Evolutionary conservation across 2,329 filamentous ascomycete species (phyloP).

Genomic region (Cladosporium sp.): DNA sequence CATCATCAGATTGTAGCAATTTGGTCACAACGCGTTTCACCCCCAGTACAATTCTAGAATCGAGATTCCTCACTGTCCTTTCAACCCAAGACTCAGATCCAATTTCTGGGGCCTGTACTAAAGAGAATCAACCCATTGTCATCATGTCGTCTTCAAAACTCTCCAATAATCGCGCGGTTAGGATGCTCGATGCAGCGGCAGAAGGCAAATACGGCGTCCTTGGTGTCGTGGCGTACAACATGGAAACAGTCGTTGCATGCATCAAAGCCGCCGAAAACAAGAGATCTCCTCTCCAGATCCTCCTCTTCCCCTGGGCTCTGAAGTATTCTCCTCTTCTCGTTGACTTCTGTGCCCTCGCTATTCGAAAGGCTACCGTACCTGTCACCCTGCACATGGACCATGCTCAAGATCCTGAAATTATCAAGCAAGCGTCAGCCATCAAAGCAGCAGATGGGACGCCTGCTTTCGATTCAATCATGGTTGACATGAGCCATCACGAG

Average conservation of each 20-base stretch:
- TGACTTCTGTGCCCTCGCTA: constrained; percentile 41
- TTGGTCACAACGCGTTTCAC: no score
- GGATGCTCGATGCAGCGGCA: constrained; percentile 29
- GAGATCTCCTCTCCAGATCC: constrained; percentile 61
- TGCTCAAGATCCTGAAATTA: constrained; percentile 39
- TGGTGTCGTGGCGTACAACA: constrained; percentile 38
- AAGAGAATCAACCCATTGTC: no score
- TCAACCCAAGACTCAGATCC: no score
- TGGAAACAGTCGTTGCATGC: constrained; percentile 64
- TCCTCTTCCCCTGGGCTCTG: constrained; percentile 69
- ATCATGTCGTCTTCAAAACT: constrained; percentile 7
- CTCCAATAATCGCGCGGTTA: constrained; percentile 26
- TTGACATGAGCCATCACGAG: constrained; percentile 70
- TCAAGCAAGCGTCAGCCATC: constrained; percentile 31
- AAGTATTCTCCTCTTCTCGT: constrained; percentile 53
- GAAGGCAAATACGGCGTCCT: constrained; percentile 30
- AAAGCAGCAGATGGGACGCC: constrained; percentile 29
- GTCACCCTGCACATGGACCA: constrained; percentile 44
- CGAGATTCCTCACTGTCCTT: no score
- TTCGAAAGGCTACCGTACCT: constrained; percentile 36
- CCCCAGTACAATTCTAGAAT: no score
- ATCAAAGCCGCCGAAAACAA: constrained; percentile 64
- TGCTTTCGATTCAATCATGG: constrained; percentile 66
- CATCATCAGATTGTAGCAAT: no score
- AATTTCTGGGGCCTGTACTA: no score